Base-by-base conservation (phyloP, 129 eudicot species). In the Calendula officinalis region DNA sequence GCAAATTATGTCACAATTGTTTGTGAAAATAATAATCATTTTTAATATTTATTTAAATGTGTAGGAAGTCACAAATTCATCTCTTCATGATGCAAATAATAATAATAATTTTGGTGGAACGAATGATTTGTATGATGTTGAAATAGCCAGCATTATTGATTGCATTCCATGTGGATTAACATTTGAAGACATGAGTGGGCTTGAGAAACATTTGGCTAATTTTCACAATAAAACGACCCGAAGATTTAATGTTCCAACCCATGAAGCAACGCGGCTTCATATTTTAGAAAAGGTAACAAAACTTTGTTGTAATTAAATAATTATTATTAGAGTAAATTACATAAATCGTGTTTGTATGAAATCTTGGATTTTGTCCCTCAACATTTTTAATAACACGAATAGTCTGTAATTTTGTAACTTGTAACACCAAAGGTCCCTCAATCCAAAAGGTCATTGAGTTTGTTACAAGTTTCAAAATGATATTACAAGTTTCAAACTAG, bases 171-270 rank as follows among this genome's bases (percentile, higher is more conserved):
- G 78, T 14, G 62, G 62, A 6, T 13, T 65, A 9, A n/a, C 66
- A 43, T 74, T 65, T 39, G 67, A 66, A 56, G 62, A 65, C 44
- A 46, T 74, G 4, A 30, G 35, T 39, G 73, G 5, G 39, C 61
- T 74, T 15, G 71, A 74, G 67, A 66, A 59, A 40, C 78, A 74
- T 73, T 73, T 74, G 17, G 67, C 45, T 36, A 65, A 7, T 66
- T 17, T 57, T 57, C 78, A 74, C 78, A 74, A 66, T 39, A 42
- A 66, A 56, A 74, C 73, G 15, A 74, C 78, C 10, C 52, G 78
- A 12, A 56, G 50, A 48, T 74, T 74, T 35, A 39, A 57, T 50
- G 73, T 74, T 30, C 67, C 73, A 3, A 56, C 27, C 40, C 8
- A 11, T 4, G 12, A 58, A 3, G n/a, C 1, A 44, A 11, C n/a